Base-by-base conservation (phyloP, 805 yeast genomes). In the Candida maltosa region DNA sequence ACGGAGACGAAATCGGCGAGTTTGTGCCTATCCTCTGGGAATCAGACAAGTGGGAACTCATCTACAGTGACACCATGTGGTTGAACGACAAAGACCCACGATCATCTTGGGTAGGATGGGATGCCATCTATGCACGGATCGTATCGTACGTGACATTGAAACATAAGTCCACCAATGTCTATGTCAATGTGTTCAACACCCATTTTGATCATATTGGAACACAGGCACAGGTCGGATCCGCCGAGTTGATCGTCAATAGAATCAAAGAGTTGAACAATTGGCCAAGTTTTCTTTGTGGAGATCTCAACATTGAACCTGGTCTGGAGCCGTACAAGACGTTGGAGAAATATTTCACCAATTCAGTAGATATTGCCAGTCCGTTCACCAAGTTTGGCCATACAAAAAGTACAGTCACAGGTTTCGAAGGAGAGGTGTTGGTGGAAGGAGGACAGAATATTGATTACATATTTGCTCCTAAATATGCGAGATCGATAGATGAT, bases 141-240 rank as follows among this genome's bases (percentile, higher is more conserved):
- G 56, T 56, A 7, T 51, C 64, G 7, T 54, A 50, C 49, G 65
- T 58, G 12, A 48, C 62, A 5, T 46, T 63, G 26, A 51, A 46
- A 33, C 54, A 49, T 34, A 49, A 40, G 37, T 54, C 54, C 4
- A 60, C 65, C 3, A 37, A 44, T 1, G 40, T 49, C 23, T 43
- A 44, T 31, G 41, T 63, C 29, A 62, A 61, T 37, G 52, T 63
- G 11, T 51, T 60, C 45, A 56, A 65, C 33, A 68, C 64, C 41
- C 56, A 75, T 49, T 58, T 64, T 33, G 70, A 63, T 43, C 69
- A 63, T 34, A 35, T 43, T 16, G 70, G 70, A 2, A 49, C 39
- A 19, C 28, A 36, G 11, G 59, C 69, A 3, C 43, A 65, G 22
- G 35, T 51, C 4, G 54, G 56, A 25, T 54, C 61, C 37, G 60